Evolutionary conservation across 768 basidiomycete species (phyloP).

Genomic region (Pseudohyphozyma bogoriensis): DNA sequence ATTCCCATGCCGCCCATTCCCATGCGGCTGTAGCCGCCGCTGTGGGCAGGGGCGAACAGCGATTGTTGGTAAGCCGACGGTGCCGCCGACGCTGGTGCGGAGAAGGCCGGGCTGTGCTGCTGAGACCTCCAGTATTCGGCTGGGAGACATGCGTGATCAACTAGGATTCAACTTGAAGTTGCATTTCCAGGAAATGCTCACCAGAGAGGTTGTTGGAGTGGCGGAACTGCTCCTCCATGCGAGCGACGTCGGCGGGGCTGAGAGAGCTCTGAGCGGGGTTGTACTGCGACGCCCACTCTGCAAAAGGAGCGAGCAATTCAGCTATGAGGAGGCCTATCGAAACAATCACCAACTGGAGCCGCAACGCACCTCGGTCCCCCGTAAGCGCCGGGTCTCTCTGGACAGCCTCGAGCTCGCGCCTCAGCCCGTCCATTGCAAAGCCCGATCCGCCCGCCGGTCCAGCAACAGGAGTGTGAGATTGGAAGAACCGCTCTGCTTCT

Average conservation of each 20-base stretch:
- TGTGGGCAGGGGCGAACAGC: conserved; percentile 17
- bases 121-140: conserved; percentile 28
- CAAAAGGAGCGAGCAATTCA: background rate
- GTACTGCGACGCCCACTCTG: conserved; percentile 26
- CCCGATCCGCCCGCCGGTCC: background rate
- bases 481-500: conserved; percentile 25
- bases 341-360: no score
- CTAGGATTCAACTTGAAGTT: background rate
- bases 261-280: conserved; percentile 10
- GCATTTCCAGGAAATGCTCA: background rate
- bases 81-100: background rate
- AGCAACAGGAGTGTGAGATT: background rate
- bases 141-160: background rate
- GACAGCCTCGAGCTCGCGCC: conserved; percentile 19
- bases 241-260: conserved; percentile 13
- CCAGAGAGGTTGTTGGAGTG: conserved; percentile 26
- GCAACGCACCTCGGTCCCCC: conserved; percentile 18
- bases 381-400: background rate
- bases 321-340: background rate
- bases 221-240: conserved; percentile 26
- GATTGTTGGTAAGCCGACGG: background rate
- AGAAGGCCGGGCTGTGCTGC: conserved; percentile 13
- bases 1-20: background rate
- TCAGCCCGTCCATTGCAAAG: conserved; percentile 10
- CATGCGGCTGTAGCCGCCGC: conserved; percentile 11